Percentiles rank a stretch among this genome's conserved stretches.
These are phyloP conservation scores for Phaseolus lunatus DNA, from an alignment of 306 rosid species.

Conservation along the genomic window DNA sequence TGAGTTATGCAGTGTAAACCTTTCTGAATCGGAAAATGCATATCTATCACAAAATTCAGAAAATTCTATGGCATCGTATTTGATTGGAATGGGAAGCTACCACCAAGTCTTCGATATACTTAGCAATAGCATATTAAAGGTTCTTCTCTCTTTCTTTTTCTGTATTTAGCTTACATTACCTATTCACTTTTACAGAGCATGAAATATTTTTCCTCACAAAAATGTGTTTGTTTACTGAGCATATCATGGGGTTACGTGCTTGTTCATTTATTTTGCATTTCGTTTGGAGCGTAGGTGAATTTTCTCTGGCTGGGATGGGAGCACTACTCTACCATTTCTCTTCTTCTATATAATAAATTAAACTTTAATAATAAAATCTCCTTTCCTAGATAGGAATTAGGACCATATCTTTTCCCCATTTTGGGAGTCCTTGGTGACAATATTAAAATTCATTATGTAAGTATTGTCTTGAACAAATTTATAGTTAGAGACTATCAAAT, in stretches of 20 bases:
- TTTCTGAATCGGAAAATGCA: neutral
- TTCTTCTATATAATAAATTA: neutral
- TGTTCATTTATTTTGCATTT: no score
- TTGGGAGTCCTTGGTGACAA: neutral
- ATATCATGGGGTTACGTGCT: no score
- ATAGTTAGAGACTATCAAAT: neutral
- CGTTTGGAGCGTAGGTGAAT: neutral
- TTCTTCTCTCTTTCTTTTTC: neutral
- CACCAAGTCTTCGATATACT: neutral
- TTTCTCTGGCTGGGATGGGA: neutral
- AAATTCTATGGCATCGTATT: neutral
- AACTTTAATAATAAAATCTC: neutral
- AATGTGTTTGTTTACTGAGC: neutral
- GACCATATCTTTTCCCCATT: neutral
- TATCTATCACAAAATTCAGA: neutral
- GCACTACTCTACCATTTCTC: neutral
- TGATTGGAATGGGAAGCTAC: constrained; percentile 35
- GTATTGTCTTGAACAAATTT: neutral
- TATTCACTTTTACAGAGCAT: neutral
- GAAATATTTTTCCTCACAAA: neutral
- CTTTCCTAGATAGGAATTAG: neutral
- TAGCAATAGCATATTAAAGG: constrained; percentile 27
- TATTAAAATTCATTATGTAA: neutral
- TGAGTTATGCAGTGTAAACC: neutral
- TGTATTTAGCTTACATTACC: neutral